A percentile compares a stretch with the other conserved stretches of the same genome.
Conservation (phyloP, 1,284 basidiomycete species). For the Trichosporon faecale region DNA sequence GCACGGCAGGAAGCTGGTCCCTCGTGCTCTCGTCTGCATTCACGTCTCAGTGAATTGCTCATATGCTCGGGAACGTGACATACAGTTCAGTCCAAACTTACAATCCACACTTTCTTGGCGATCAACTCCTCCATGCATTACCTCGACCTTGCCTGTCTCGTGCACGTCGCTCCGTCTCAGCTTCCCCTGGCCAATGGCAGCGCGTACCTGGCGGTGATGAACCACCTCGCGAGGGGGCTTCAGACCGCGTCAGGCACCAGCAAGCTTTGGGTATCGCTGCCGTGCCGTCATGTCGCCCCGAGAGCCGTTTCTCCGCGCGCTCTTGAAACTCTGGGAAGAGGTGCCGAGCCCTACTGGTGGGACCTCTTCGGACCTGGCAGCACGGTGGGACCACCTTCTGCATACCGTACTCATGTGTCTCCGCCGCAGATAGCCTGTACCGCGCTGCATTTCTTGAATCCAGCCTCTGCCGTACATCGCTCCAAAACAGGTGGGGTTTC, state of each 20-base stretch:
- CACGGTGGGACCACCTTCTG: background rate
- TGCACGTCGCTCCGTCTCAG: background rate
- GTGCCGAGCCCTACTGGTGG: background rate
- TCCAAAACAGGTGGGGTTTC: background rate
- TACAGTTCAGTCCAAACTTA: constrained; percentile 1
- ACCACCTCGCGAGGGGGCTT: constrained; percentile 4
- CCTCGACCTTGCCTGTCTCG: background rate
- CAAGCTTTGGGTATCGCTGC: background rate
- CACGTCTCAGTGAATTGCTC: background rate
- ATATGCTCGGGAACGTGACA: background rate
- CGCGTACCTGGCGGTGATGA: background rate
- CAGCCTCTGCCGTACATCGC: background rate
- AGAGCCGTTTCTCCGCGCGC: background rate
- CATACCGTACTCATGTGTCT: background rate
- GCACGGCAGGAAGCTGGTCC: background rate
- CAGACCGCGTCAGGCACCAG: constrained; percentile 1
- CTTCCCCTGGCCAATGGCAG: background rate
- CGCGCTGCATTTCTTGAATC: too few species aligned
- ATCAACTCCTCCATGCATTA: background rate
- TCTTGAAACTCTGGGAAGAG: background rate
- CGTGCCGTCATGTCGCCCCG: background rate
- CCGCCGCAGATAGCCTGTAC: background rate
- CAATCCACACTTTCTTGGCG: background rate
- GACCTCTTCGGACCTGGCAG: background rate
- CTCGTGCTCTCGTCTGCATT: background rate